Evolutionary conservation across 352 stramenopile species (phyloP), one percentile per base, ranked within the genome.

Genomic region (Phytophthora cryptogea): DNA sequence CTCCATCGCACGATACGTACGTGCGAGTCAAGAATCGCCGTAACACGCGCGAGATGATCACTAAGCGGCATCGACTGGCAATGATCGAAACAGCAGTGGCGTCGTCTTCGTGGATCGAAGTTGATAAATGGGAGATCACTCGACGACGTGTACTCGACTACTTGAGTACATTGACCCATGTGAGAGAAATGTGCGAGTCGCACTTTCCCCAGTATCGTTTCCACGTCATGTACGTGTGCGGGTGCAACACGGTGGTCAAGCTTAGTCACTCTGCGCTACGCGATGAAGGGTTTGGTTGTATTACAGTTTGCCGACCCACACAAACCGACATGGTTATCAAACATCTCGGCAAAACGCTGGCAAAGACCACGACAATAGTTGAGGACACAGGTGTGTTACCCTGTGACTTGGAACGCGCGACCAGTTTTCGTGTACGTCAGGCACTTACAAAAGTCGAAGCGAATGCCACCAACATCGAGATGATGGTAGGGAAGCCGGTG

Each of bases 61-160:
- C 83, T 5, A 86, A 85, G 57, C 68, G 78, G 7, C 81, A 90
- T 51, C 78, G 83, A 16, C 48, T 90, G 13, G 81, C 60, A 5
- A 61, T 90, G 47, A 80, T 89, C 20, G 83, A 92, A 46, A 71
- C 80, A 8, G 80, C 83, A 1, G 77, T 90, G 9, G 77, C 73
- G 7, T 77, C 72, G 3, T 90, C 80, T 0, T 89, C 80, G 11
- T 92, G 83, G 83, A 90, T 92, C 49, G 77, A 92, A 61, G 80
- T 87, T n/a, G 80, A 92, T 66, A 92, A 90, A 57, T 89, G 83
- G 81, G 83, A 90, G 61, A 90, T 90, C 59, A 92, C 80, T 60
- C 70, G 83, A 8, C 59, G 83, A 5, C 66, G 83, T 16, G 83
- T 92, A 41, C 60, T 90, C 20, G 80, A 92, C 56, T 92, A 92